Base-by-base conservation (phyloP, 495 filamentous ascomycete species). In the Tuber melanosporum region DNA sequence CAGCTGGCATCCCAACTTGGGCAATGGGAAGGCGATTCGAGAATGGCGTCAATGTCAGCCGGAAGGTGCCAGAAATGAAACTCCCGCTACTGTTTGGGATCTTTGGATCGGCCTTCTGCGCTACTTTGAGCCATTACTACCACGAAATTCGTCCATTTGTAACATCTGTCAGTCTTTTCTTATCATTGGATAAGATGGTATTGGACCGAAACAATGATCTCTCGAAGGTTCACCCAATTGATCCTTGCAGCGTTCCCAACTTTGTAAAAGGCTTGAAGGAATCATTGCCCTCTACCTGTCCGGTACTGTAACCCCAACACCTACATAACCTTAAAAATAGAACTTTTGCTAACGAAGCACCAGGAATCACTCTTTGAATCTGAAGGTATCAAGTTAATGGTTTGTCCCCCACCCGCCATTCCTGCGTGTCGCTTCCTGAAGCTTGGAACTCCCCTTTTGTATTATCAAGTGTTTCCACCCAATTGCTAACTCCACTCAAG, bases 21-120 rank as follows among this genome's bases (percentile, higher is more conserved):
- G 92, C 93, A 12, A 85, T 99, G 75, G 95, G 95, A 36, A 88
- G 95, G 69, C 89, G 89, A 71, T 99, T 97, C 84, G 83, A 92
- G 45, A 87, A 88, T 71, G 95, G 95, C 66, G 82, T 83, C 46
- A 91, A 91, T 73, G 84, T 90, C n/a, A 87, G 89, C 44, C 85
- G 87, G 3, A 85, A 88, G 9, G 86, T 95, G 12, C 95, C 95
- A 14, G 95, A 99, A 83, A 80, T 93, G 32, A 90, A 93, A 71
- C 86, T 96, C 70, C 92, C 95, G 0, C 86, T 93, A 2, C 85
- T 98, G 73, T 89, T 98, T 87, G 95, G 95, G 0, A 91, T 98
- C 15, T 99, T 95, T 90, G 95, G 95, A 15, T 94, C 91, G 77
- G 95, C 95, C 12, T 98, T 99, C 83, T 98, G 95, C 81, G 95